Base-by-base conservation (phyloP, 176 grass and related monocot species). In the Aegilops longissima region DNA sequence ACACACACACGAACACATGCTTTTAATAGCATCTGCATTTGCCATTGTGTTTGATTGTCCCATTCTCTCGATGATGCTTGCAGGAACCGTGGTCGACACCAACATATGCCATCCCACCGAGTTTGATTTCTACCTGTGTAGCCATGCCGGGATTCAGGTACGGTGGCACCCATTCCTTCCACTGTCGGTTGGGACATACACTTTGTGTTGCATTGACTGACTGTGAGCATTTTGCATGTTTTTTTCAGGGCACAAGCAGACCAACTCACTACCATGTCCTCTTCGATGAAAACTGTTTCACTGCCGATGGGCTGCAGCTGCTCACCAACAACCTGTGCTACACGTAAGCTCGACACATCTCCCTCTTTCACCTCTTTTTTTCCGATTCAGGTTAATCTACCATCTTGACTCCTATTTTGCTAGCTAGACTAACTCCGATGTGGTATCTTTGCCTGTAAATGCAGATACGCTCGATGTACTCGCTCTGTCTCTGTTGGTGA, bases 81-180 rank as follows among this genome's bases (percentile, higher is more conserved):
- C 82, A 95, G 93, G 95, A 73, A 98, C 93, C 2, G 93, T 98
- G 36, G 88, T 95, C 12, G 93, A 98, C 58, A 89, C 68, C 3
- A 75, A 27, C 1, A 95, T 98, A 23, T 98, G 95, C 45, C 93
- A 98, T 81, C 93, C 93, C 8, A 92, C 61, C 0, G 89, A 93
- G 52, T 98, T 95, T 76, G 93, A 98, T 65, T 98, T 98, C 83
- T 95, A 92, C 80, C 73, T 98, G 4, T 98, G 95, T 73, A 98
- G 95, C 69, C 93, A 95, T 89, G 88, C 91, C 36, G 93, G 91
- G 24, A 95, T 95, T 36, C 72, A 91, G 90, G 93, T 95, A 85
- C 49, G 3, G 17, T 66, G 4, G 20, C 2, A 34, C 64, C 17
- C 27, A 20, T 78, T 40, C 78, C 4, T 78, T 40, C 83, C 4